Percentiles rank a stretch among this genome's conserved stretches.
Evolutionary conservation across 2,329 filamentous ascomycete species (phyloP).

Genomic region (Cercospora sp.): DNA sequence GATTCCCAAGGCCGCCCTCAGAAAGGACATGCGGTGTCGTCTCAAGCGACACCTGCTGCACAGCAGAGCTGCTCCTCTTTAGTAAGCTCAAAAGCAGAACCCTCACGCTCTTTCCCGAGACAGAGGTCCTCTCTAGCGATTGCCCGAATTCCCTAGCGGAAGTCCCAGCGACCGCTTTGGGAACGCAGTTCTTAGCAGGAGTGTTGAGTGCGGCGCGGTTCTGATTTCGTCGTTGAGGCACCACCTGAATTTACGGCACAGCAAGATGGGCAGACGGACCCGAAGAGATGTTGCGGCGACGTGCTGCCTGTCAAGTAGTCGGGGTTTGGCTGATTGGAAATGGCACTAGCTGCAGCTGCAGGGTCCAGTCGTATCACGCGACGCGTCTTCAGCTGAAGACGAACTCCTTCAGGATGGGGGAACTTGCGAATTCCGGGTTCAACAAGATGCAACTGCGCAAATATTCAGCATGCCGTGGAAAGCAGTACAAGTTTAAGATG

Average conservation of each 20-base stretch:
- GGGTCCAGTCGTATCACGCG: background rate
- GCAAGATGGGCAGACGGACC: background rate
- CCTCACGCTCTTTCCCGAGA: background rate
- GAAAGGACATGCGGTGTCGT: background rate
- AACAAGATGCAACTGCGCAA: conserved; percentile 76
- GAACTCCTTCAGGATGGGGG: conserved; percentile 89
- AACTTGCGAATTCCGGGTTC: conserved; percentile 90
- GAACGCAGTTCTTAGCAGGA: background rate
- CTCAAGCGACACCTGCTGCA: background rate
- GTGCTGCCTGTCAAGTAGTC: background rate
- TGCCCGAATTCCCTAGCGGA: background rate
- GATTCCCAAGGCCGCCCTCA: background rate
- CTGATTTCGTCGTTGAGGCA: background rate
- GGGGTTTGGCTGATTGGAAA: background rate
- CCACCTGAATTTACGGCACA: background rate
- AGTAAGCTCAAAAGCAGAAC: background rate
- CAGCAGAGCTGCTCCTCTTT: background rate
- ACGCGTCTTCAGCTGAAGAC: conserved; percentile 57
- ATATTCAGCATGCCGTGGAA: conserved; percentile 13
- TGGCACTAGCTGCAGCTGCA: background rate
- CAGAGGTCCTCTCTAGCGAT: background rate
- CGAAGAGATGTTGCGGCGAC: background rate
- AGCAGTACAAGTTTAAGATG: conserved; percentile 23
- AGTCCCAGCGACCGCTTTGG: background rate
- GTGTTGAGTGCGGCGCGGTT: background rate